Evolutionary conservation across 2,329 filamentous ascomycete species (phyloP).

Genomic region (Leptographium wingfieldii): DNA sequence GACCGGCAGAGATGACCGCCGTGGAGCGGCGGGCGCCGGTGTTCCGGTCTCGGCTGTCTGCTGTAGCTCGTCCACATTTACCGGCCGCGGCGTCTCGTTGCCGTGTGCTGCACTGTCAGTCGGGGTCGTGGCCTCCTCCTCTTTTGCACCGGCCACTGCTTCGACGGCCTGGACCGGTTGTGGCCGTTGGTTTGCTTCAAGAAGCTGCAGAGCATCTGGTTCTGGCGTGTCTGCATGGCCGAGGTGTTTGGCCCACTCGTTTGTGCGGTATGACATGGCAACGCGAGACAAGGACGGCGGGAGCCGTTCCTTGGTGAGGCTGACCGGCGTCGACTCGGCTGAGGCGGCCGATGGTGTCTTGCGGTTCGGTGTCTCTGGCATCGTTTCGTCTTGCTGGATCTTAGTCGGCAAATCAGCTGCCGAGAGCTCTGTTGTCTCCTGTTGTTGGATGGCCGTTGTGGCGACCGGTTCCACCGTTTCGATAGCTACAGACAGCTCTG

Average conservation of each 20-base stretch:
- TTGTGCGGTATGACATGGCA: slow-evolving; percentile 74
- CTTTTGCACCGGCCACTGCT: background rate
- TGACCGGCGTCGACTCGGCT: slow-evolving; percentile 29
- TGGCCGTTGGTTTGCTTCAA: slow-evolving; percentile 19
- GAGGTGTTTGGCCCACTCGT: slow-evolving; percentile 92
- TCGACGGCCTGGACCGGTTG: background rate
- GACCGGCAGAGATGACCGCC: slow-evolving; percentile 3
- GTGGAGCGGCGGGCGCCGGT: slow-evolving; percentile 24
- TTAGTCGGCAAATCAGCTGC: no score
- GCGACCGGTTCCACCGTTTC: slow-evolving; percentile 2
- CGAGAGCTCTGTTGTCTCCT: no score
- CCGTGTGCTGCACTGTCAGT: background rate
- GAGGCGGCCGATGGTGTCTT: slow-evolving; percentile 21
- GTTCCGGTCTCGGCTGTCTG: slow-evolving; percentile 45
- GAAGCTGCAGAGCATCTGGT: slow-evolving; percentile 43
- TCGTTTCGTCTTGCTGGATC: background rate
- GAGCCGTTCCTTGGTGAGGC: slow-evolving; percentile 47
- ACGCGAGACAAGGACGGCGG: slow-evolving; percentile 63
- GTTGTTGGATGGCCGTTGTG: no score
- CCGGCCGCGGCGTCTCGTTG: slow-evolving; percentile 44
- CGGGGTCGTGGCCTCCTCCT: background rate
- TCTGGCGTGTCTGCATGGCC: slow-evolving; percentile 62
- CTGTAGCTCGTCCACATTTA: slow-evolving; percentile 51
- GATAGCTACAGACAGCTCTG: slow-evolving; percentile 17
- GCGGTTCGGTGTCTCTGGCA: background rate